These are phyloP conservation scores for Boletus vermiculosoides DNA, from an alignment of 768 basidiomycete species.

Conservation along the genomic window DNA sequence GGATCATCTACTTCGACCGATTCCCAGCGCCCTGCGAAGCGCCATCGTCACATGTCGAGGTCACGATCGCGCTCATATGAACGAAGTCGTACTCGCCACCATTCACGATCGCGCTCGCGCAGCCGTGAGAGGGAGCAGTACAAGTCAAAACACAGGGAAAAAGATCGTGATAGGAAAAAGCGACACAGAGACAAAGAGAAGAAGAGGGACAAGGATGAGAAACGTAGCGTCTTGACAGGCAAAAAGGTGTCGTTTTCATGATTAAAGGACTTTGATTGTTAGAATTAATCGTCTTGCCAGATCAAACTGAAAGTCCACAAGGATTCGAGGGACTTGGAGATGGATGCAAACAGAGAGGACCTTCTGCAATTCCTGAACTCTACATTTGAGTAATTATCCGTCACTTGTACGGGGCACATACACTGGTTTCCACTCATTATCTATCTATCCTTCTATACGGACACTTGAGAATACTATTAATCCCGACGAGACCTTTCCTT, in stretches of 20 bases:
- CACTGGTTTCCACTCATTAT: not conserved
- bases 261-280: not conserved
- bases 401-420: not conserved
- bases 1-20: conserved; percentile 16
- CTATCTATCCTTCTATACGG: not conserved
- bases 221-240: conserved; percentile 57
- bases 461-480: not conserved
- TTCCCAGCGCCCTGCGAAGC: conserved; percentile 15
- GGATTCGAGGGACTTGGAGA: conserved; percentile 52
- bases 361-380: conserved; percentile 57
- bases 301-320: conserved; percentile 66
- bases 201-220: conserved; percentile 44
- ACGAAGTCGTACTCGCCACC: conserved; percentile 9
- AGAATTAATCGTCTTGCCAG: conserved; percentile 27
- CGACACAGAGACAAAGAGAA: conserved; percentile 36
- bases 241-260: conserved; percentile 46
- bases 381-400: conserved; percentile 33
- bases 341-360: conserved; percentile 55
- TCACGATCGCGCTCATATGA: conserved; percentile 24
- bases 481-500: not conserved
- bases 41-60: conserved; percentile 17
- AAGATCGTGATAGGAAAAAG: conserved; percentile 37
- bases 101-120: conserved; percentile 30
- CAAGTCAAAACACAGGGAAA: conserved; percentile 26
- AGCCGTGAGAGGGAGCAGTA: conserved; percentile 27